phyloP scores from a whole-genome alignment of 1,139 yeast species.

The Blastobotrys capitulatus region DNA sequence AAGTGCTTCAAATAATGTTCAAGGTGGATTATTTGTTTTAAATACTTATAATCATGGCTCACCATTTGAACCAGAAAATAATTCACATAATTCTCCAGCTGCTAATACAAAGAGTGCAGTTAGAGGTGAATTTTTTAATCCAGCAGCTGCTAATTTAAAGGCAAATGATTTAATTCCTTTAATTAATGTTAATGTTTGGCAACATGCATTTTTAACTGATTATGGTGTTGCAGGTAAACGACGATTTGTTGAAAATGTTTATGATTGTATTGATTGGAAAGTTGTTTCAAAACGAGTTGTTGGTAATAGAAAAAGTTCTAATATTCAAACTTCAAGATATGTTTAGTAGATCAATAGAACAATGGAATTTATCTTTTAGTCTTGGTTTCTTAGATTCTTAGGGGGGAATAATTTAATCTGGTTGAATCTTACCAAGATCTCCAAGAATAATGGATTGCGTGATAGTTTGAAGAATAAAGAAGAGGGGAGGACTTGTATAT shows the following conservation, averaged over 20 bases:
- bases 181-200: conserved; percentile 79
- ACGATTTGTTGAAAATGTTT: conserved; percentile 65
- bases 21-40: conserved; percentile 42
- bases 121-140: conserved; percentile 3
- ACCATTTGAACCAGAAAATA: conserved; percentile 47
- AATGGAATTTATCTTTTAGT: too few species aligned
- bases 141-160: conserved; percentile 4
- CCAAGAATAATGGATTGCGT: too few species aligned
- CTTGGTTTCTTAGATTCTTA: too few species aligned
- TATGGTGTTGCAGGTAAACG: conserved; percentile 81
- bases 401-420: too few species aligned
- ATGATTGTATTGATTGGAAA: conserved; percentile 85
- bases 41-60: conserved; percentile 83
- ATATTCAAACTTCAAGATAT: background rate
- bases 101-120: background rate
- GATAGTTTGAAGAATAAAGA: too few species aligned
- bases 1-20: background rate
- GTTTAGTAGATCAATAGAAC: background rate
- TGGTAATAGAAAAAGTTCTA: background rate
- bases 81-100: background rate
- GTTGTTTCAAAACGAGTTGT: conserved; percentile 41
- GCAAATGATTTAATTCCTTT: conserved; percentile 51
- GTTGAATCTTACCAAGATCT: too few species aligned
- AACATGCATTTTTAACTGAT: conserved; percentile 74
- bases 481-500: too few species aligned